Conservation (phyloP, 2,329 filamentous ascomycete species). For the Fusarium buxicola region DNA sequence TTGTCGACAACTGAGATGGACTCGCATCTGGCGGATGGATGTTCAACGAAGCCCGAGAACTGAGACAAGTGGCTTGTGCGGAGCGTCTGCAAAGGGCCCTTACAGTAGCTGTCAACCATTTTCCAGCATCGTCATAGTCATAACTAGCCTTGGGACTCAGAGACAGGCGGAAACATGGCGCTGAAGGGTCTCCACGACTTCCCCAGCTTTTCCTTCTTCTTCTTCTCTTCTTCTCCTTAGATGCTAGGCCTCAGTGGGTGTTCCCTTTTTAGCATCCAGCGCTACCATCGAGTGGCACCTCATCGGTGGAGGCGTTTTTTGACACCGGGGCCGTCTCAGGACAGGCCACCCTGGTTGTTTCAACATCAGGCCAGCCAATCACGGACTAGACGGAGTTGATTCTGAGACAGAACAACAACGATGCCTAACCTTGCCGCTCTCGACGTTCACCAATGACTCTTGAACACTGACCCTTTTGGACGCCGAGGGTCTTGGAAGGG, state of each 20-base stretch:
- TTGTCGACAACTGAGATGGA: background rate
- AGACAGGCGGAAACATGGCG: constrained; percentile 3
- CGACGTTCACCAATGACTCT: background rate
- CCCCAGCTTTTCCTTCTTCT: constrained; percentile 8
- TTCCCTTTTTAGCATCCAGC: constrained; percentile 42
- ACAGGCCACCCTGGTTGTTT: constrained; percentile 40
- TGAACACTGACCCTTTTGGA: constrained; percentile 5
- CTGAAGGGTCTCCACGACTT: constrained; percentile 6
- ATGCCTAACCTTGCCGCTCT: constrained; percentile 23
- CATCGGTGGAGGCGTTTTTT: constrained; percentile 9
- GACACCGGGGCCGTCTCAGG: constrained; percentile 37
- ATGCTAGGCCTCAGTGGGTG: constrained; percentile 1
- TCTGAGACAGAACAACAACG: constrained; percentile 36
- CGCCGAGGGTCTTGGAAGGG: background rate
- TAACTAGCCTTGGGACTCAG: too few relatives aligned
- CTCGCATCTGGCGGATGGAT: constrained; percentile 5
- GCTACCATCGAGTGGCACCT: constrained; percentile 24
- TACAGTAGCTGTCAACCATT: background rate
- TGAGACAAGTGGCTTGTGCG: constrained; percentile 7
- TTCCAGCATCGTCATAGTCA: constrained; percentile 8
- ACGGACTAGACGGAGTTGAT: background rate
- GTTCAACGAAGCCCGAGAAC: background rate
- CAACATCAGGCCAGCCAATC: constrained; percentile 45
- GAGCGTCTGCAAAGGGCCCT: background rate
- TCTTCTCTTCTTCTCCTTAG: constrained; percentile 1